These are phyloP conservation scores for Fusarium praegraminearum DNA, from an alignment of 2,329 filamentous ascomycete species.

Conservation along the genomic window DNA sequence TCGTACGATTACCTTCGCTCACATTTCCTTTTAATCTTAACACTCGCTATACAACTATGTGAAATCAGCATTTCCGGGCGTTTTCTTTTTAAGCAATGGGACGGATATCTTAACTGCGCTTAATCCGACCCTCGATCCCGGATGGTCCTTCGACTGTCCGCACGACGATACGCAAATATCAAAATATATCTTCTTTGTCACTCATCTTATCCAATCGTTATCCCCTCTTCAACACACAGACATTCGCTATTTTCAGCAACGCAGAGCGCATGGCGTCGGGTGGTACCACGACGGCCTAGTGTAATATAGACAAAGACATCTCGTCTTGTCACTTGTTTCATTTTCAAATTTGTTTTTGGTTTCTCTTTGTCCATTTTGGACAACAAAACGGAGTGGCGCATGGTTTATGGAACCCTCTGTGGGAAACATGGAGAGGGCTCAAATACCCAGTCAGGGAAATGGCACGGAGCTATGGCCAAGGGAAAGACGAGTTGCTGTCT, in stretches of 20 bases:
- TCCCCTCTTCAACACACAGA: conserved; percentile 20
- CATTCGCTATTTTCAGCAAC: conserved; percentile 43
- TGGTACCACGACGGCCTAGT: conserved; percentile 42
- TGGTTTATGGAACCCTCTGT: conserved; percentile 24
- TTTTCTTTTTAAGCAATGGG: conserved; percentile 28
- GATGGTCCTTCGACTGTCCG: conserved; percentile 29
- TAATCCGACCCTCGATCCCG: conserved; percentile 20
- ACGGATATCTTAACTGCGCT: conserved; percentile 21
- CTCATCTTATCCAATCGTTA: conserved; percentile 36
- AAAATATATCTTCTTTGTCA: conserved; percentile 43
- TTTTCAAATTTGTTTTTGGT: conserved; percentile 32
- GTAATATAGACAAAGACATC: conserved; percentile 47
- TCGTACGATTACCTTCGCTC: conserved; percentile 20
- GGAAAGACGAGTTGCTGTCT: conserved; percentile 36
- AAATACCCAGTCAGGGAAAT: conserved; percentile 32
- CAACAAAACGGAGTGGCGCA: conserved; percentile 44
- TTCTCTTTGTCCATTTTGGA: conserved; percentile 42
- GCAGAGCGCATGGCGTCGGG: conserved; percentile 47
- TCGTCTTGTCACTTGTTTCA: conserved; percentile 38
- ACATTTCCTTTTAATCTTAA: conserved; percentile 15
- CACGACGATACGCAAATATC: conserved; percentile 45
- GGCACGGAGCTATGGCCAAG: conserved; percentile 30
- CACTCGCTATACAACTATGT: conserved; percentile 33
- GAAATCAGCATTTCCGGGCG: conserved; percentile 42
- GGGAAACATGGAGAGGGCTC: conserved; percentile 35